Evolutionary conservation across 2,329 filamentous ascomycete species (phyloP), one percentile per base, ranked within the genome.

Genomic region (Sordariomycetes sp.): DNA sequence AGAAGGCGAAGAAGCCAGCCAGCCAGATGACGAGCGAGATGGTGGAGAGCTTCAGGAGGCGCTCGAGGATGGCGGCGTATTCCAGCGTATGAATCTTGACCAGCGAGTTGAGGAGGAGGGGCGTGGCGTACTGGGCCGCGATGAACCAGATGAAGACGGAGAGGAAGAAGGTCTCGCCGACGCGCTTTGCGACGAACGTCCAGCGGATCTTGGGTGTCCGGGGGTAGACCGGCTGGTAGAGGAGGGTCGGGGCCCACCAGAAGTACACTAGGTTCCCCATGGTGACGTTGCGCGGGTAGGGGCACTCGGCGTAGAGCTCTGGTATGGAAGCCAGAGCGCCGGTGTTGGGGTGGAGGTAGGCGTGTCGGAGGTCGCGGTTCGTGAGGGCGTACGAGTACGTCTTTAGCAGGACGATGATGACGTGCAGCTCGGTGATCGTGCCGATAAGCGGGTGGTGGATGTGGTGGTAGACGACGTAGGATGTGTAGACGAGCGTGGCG

Each of bases 11-110:
- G 77, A 99, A 99, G 6, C 94, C 92, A 1, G 91, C 91, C 0
- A 99, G 85, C 94, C 94, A 99, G 68, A 96, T 95, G 61, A 96
- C 86, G 34, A 97, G 80, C 20, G 89, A 95, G 61, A 99, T 96
- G 20, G 94, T 97, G 10, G 89, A 95, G 24, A 99, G 79, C 71
- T 99, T 99, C 77, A 99, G 85, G 25, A 96, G 76, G 17, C 94
- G 84, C 72, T 99, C 94, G 34, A 90, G 69, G 55, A 97, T 95
- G 45, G 88, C 87, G 13, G 86, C 75, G 52, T 95, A 69, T 65
- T 96, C 86, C 22, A 97, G 77, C 4, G 83, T 83, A 10, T 86
- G 84, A 62, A 99, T 89, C 69, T 91, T 94, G 64, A 90, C 85
- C 7, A 97, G 79, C 10, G 90, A 95, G 73, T 99, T 99, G 59